Conservation (phyloP, 805 yeast genomes). For the Kockiozyma suomiensis region DNA sequence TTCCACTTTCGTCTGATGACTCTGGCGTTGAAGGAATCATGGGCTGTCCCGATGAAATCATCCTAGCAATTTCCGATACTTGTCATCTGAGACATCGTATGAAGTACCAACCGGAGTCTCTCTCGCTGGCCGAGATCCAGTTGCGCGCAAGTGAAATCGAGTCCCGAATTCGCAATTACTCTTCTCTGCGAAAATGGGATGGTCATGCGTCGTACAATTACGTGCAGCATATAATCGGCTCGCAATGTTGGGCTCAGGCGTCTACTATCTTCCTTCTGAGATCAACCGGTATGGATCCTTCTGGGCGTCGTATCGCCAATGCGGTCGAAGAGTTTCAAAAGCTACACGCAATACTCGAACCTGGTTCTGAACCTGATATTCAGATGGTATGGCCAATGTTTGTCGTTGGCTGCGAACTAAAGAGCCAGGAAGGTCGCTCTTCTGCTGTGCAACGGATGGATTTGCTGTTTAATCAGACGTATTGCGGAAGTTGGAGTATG, state of each 20-base stretch:
- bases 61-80: slow-evolving; percentile 29
- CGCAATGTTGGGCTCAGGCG: slow-evolving; percentile 34
- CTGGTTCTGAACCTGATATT: slow-evolving; percentile 22
- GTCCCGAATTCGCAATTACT: slow-evolving; percentile 24
- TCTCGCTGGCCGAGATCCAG: slow-evolving; percentile 29
- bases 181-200: slow-evolving; percentile 23
- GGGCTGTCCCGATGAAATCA: slow-evolving; percentile 33
- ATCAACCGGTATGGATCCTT: slow-evolving; percentile 33
- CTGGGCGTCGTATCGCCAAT: slow-evolving; percentile 22
- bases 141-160: slow-evolving; percentile 22
- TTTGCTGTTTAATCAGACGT: slow-evolving; percentile 5
- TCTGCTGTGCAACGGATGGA: slow-evolving; percentile 13
- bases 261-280: slow-evolving; percentile 26
- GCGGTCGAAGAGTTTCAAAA: slow-evolving; percentile 23
- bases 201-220: slow-evolving; percentile 28
- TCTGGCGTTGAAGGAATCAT: slow-evolving; percentile 27
- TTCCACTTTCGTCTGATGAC: slow-evolving; percentile 23
- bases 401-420: slow-evolving; percentile 30
- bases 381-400: slow-evolving; percentile 34
- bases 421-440: slow-evolving; percentile 11
- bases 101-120: slow-evolving; percentile 19
- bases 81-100: slow-evolving; percentile 24
- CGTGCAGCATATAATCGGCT: slow-evolving; percentile 26
- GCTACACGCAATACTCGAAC: slow-evolving; percentile 18
- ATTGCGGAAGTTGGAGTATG: slow-evolving; percentile 23